Percentiles rank a stretch among this genome's conserved stretches.
Evolutionary conservation across 2,329 filamentous ascomycete species (phyloP).

Genomic region (Pestalotiopsis sp.): DNA sequence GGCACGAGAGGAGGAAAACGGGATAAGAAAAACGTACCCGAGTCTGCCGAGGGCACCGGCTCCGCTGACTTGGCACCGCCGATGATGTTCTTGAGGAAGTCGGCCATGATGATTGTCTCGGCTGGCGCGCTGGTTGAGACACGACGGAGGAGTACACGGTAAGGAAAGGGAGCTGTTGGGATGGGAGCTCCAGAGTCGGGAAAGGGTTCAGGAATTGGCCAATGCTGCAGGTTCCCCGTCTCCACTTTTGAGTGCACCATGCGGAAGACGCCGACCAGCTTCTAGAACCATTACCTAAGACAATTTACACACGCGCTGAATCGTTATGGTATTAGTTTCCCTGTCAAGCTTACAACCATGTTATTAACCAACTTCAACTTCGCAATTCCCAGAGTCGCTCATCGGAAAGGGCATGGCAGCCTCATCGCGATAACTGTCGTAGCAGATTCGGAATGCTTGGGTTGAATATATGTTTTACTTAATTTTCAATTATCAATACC

Average conservation of each 20-base stretch:
- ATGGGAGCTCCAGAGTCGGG: constrained; percentile 3
- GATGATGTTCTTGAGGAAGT: constrained; percentile 69
- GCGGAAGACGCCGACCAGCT: constrained; percentile 7
- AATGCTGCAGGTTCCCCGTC: constrained; percentile 2
- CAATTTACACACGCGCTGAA: neutral
- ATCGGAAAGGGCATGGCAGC: no score
- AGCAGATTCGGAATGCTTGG: no score
- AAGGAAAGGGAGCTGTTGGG: constrained; percentile 3
- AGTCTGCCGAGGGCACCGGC: constrained; percentile 56
- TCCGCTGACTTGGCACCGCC: constrained; percentile 66
- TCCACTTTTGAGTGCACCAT: constrained; percentile 4
- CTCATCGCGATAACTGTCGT: no score
- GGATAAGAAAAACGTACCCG: constrained; percentile 54
- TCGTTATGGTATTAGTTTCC: no score
- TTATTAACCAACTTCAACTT: no score
- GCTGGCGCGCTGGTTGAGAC: constrained; percentile 5
- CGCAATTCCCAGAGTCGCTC: no score
- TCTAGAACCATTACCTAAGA: constrained; percentile 3
- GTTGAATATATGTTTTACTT: no score
- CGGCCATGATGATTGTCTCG: constrained; percentile 49
- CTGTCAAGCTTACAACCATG: no score
- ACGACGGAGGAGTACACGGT: neutral
- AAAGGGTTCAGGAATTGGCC: constrained; percentile 13
- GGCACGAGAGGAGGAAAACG: neutral
- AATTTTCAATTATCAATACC: no score